Conservation (phyloP, 2,329 filamentous ascomycete species). For the Ascochyta fabae region DNA sequence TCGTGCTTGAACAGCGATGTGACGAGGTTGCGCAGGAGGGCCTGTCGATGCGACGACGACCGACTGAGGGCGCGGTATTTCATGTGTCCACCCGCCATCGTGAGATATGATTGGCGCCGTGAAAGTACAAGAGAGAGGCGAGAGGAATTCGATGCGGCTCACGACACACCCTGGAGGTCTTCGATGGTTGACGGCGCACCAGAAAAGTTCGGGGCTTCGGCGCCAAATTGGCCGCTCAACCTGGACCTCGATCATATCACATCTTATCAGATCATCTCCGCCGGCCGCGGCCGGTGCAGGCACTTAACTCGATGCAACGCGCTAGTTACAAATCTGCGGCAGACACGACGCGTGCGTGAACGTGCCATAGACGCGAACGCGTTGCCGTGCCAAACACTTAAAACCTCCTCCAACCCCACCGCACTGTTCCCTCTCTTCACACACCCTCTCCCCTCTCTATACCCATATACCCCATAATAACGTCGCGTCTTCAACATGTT, state of each 20-base stretch:
- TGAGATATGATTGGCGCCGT: conserved; percentile 22
- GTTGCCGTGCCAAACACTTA: conserved; percentile 36
- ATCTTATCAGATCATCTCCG: conserved; percentile 7
- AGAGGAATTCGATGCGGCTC: conserved; percentile 14
- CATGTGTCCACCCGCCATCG: conserved; percentile 83
- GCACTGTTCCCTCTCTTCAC: conserved; percentile 25
- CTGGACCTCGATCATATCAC: background rate
- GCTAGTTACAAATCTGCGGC: conserved; percentile 25
- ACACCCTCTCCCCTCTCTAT: conserved; percentile 31
- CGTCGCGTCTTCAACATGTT: conserved; percentile 46
- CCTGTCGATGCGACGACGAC: conserved; percentile 84
- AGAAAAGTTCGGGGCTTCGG: conserved; percentile 34
- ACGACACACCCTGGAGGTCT: conserved; percentile 2
- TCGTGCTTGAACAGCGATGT: conserved; percentile 94
- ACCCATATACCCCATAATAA: conserved; percentile 32
- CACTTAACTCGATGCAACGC: conserved; percentile 30
- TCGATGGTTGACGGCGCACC: conserved; percentile 14
- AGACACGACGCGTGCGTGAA: conserved; percentile 33
- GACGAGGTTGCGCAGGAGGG: conserved; percentile 92
- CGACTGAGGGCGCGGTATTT: conserved; percentile 91
- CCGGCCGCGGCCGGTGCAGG: conserved; percentile 20
- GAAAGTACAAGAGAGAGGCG: conserved; percentile 8
- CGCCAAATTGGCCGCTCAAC: conserved; percentile 4
- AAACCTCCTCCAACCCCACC: conserved; percentile 34
- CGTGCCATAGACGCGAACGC: conserved; percentile 32